Base-by-base conservation (phyloP, 306 rosid genomes). In the Vigna nakashimae region DNA sequence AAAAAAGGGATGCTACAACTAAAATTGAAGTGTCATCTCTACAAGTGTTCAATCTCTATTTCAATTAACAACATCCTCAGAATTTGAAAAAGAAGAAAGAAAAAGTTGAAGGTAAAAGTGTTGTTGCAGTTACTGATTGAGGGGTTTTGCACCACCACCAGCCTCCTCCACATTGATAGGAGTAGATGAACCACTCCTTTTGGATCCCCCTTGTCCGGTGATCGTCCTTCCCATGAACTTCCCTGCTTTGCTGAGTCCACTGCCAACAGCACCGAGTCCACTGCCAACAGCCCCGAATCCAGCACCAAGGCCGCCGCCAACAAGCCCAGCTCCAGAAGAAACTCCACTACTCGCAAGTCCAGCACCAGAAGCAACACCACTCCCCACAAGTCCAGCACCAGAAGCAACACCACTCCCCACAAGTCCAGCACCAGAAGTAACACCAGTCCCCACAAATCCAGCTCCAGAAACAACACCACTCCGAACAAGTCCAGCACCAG, bases 161-260 rank as follows among this genome's bases (percentile, higher is more conserved):
- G 63, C 84, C 85, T 94, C 97, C 78, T 91, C 94, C 36, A 11
- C 34, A 65, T 82, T 69, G 65, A 93, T 76, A 0, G 97, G 97
- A 80, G 97, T 93, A 18, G 88, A 30, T 5, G 98, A 85, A 50
- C 96, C 96, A 65, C 69, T 90, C 83, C 59, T 88, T 80, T 84
- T 79, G 40, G 88, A 7, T 48, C 5, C 73, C 64, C 84, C 68
- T 50, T 84, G 90, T 40, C 97, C 98, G 0, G 97, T 87, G 82
- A 94, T 82, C 69, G 97, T 94, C 74, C 98, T 82, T 24, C 98
- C 97, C 96, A 94, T 85, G 68, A 94, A 94, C 86, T 87, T 90
- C 3, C 98, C 98, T 2, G 98, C 98, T 75, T 69, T 90, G 73
- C 82, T 86, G 53, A 93, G 84, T 62, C 98, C 97, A 52, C 96